Percentiles rank a stretch among this genome's conserved stretches.
phyloP scores from a whole-genome alignment of 169 alveolate species.

The Eimeria necatrix region DNA sequence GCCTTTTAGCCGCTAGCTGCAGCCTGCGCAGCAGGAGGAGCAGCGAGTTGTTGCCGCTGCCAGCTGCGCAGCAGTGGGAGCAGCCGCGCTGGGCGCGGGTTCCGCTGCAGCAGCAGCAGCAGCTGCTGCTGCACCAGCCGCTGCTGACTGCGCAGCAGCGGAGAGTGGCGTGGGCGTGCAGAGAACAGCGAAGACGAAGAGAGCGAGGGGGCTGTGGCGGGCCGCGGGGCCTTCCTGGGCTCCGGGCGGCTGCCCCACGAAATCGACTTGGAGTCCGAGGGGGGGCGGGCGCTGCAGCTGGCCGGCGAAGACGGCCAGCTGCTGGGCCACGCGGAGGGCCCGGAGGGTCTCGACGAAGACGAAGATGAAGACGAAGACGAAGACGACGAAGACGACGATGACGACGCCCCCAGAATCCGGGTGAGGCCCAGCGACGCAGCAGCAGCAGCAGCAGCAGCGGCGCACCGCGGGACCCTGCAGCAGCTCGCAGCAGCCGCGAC shows the following conservation, averaged over 20 bases:
- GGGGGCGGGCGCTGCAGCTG: not conserved
- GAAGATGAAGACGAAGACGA: constrained; percentile 36
- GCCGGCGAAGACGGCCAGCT: not conserved
- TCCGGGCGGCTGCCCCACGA: constrained; percentile 39
- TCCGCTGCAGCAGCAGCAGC: not conserved
- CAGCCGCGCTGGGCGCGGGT: not conserved
- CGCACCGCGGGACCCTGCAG: too few species aligned
- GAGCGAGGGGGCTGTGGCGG: not conserved
- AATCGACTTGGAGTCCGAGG: constrained; percentile 12
- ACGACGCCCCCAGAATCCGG: constrained; percentile 55
- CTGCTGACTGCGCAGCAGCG: not conserved
- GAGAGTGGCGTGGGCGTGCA: not conserved
- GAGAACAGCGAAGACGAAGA: constrained; percentile 28
- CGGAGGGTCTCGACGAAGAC: not conserved
- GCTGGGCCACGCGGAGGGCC: not conserved
- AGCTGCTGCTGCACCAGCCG: not conserved
- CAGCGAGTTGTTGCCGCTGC: too few species aligned
- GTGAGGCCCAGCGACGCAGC: not conserved
- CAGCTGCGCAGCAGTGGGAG: too few species aligned
- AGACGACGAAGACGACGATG: constrained; percentile 48
- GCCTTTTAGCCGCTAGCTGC: too few species aligned
- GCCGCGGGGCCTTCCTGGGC: constrained; percentile 24
- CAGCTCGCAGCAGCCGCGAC: too few species aligned
- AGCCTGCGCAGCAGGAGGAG: too few species aligned
- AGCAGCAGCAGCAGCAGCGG: too few species aligned